A percentile compares a stretch with the other conserved stretches of the same genome.
phyloP scores from a whole-genome alignment of 768 basidiomycete species.

The Cantharellus anzutake region DNA sequence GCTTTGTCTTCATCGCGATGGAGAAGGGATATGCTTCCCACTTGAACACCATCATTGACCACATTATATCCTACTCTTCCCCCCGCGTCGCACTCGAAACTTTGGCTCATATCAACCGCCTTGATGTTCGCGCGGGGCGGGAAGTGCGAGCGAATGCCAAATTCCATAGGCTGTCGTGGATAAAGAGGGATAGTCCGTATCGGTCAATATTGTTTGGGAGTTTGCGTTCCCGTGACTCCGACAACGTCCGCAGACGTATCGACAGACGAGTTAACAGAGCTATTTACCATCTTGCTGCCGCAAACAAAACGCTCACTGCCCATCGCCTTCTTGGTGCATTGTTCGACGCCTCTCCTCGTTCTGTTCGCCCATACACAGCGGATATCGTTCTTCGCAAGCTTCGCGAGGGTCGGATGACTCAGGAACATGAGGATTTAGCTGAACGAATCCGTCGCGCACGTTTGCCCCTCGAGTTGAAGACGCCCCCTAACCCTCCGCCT shows the following conservation, averaged over 20 bases:
- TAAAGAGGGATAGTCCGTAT: neutral
- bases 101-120: too few relatives aligned
- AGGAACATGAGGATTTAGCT: too few relatives aligned
- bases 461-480: neutral
- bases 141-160: neutral
- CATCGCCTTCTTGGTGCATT: neutral
- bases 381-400: neutral
- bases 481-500: neutral
- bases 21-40: too few relatives aligned
- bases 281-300: neutral
- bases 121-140: too few relatives aligned
- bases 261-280: neutral
- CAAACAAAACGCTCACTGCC: neutral
- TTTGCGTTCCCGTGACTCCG: neutral
- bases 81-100: too few relatives aligned
- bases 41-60: too few relatives aligned
- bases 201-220: neutral
- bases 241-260: neutral
- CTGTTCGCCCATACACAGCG: neutral
- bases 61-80: too few relatives aligned
- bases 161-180: neutral
- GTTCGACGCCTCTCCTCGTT: neutral
- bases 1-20: neutral
- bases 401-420: neutral
- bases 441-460: neutral